Evolutionary conservation across 2,329 filamentous ascomycete species (phyloP).

Genomic region (Trichoderma hamatum): DNA sequence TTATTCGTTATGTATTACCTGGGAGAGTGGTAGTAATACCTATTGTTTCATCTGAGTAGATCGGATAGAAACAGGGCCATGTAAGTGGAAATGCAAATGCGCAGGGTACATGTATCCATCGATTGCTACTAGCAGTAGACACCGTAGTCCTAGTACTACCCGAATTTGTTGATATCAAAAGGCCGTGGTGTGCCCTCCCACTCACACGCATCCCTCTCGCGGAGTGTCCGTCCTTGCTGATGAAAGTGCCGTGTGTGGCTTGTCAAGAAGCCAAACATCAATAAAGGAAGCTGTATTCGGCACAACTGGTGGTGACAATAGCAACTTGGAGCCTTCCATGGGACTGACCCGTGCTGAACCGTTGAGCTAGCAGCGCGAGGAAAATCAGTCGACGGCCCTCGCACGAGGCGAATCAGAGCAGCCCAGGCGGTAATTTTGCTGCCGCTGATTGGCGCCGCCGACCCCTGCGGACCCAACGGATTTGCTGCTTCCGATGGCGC

Average conservation of each 20-base stretch:
- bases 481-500: slow-evolving; percentile 18
- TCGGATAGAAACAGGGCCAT: not conserved
- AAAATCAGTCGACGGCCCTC: slow-evolving; percentile 5
- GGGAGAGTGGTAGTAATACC: too few relatives aligned
- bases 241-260: not conserved
- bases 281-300: not conserved
- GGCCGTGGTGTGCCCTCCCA: not conserved
- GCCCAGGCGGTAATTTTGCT: slow-evolving; percentile 36
- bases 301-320: not conserved
- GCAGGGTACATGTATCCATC: not conserved
- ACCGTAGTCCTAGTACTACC: not conserved
- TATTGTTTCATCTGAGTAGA: not conserved
- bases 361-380: not conserved
- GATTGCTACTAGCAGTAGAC: not conserved
- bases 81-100: not conserved
- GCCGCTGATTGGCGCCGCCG: slow-evolving; percentile 34
- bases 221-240: not conserved
- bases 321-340: too few relatives aligned
- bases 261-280: not conserved
- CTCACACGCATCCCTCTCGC: not conserved
- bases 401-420: slow-evolving; percentile 34
- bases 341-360: not conserved
- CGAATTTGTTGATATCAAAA: not conserved
- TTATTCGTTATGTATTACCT: not conserved
- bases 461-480: slow-evolving; percentile 11